phyloP scores from a whole-genome alignment of 2,329 filamentous ascomycete species.

The Pestalotiopsis sp. region DNA sequence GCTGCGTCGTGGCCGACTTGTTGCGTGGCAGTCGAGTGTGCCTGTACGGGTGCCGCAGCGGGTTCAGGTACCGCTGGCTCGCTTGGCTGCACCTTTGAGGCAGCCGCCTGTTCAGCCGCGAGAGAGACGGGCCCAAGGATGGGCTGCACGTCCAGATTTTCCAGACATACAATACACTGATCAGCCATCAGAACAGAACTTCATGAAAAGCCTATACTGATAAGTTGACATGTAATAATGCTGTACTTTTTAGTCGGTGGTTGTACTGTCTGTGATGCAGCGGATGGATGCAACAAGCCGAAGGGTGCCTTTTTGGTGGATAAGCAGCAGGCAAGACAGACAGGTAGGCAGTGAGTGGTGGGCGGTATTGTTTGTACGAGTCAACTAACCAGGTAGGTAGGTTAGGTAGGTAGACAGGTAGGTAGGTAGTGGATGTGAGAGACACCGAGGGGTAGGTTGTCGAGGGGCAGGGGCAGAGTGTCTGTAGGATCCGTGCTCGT shows the following conservation, averaged over 20 bases:
- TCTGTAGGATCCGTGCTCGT: not conserved
- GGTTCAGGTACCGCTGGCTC: slow-evolving; percentile 9
- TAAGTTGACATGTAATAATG: slow-evolving; percentile 37
- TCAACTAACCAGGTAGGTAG: not conserved
- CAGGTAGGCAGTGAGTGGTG: not conserved
- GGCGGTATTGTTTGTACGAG: too few species aligned
- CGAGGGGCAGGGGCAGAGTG: slow-evolving; percentile 4
- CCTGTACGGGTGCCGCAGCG: slow-evolving; percentile 20
- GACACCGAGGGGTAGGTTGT: slow-evolving; percentile 8
- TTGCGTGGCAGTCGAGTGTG: slow-evolving; percentile 24
- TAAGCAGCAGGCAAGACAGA: slow-evolving; percentile 6
- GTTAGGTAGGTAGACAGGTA: not conserved
- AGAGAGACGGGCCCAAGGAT: slow-evolving; percentile 19
- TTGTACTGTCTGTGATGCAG: slow-evolving; percentile 36
- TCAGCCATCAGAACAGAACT: slow-evolving; percentile 52
- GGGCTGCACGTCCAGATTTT: slow-evolving; percentile 50
- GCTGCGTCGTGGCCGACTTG: slow-evolving; percentile 6
- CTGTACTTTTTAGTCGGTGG: slow-evolving; percentile 36
- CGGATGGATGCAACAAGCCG: slow-evolving; percentile 23
- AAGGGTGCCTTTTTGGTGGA: slow-evolving; percentile 16
- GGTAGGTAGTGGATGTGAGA: not conserved
- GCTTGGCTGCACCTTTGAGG: slow-evolving; percentile 2
- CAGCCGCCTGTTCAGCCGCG: slow-evolving; percentile 12
- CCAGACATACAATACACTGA: slow-evolving; percentile 72
- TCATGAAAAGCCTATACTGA: slow-evolving; percentile 31